Evolutionary conservation across 2,329 filamentous ascomycete species (phyloP).

Genomic region (Aspergillus fructus): DNA sequence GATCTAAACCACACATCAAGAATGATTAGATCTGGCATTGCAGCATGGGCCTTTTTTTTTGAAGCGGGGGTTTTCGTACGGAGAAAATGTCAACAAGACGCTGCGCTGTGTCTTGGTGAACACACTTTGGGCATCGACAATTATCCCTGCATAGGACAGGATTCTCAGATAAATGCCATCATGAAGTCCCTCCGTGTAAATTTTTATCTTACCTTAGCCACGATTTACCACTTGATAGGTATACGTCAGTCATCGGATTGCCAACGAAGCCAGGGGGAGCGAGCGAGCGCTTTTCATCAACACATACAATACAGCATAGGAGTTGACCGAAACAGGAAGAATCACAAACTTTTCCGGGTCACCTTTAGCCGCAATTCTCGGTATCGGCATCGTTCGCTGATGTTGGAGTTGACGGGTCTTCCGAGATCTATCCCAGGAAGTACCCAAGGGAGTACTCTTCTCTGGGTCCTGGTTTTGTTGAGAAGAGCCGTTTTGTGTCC

Average conservation of each 20-base stretch:
- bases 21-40: neutral
- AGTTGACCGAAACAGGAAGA: neutral
- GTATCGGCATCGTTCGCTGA: no score
- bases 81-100: slow-evolving; percentile 67
- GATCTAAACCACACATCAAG: slow-evolving; percentile 40
- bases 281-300: neutral
- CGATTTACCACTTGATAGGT: slow-evolving; percentile 11
- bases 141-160: slow-evolving; percentile 58
- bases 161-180: neutral
- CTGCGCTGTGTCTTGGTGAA: slow-evolving; percentile 70
- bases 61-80: slow-evolving; percentile 36
- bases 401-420: no score
- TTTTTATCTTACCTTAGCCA: slow-evolving; percentile 16
- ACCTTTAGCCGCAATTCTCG: neutral
- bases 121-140: slow-evolving; percentile 66
- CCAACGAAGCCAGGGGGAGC: neutral
- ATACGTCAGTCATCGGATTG: slow-evolving; percentile 11
- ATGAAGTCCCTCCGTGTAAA: slow-evolving; percentile 17
- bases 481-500: neutral
- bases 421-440: no score
- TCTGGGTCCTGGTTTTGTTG: no score
- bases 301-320: neutral
- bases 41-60: no score
- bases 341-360: neutral
- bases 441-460: no score